Percentiles rank a stretch among this genome's conserved stretches.
These are phyloP conservation scores for Tubosaeta sp. DNA, from an alignment of 768 basidiomycete species.

Conservation along the genomic window DNA sequence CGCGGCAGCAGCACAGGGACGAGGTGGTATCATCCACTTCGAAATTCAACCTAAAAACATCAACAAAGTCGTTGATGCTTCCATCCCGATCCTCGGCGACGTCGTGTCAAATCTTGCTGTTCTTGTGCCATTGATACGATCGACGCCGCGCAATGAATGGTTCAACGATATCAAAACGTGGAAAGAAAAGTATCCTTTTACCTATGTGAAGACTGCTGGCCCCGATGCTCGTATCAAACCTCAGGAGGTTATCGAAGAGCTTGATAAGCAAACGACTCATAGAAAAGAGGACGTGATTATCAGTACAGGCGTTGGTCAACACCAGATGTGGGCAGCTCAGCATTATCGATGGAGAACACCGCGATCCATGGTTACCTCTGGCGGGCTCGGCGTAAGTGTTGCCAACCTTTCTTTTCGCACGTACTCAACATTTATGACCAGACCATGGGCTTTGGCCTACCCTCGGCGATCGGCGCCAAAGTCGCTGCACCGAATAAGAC, in stretches of 20 bases:
- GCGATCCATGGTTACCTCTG: constrained; percentile 84
- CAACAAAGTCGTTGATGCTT: constrained; percentile 97
- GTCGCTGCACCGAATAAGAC: constrained; percentile 91
- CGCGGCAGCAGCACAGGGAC: constrained; percentile 78
- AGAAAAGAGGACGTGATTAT: constrained; percentile 86
- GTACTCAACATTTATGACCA: constrained; percentile 25
- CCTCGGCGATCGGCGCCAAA: constrained; percentile 93
- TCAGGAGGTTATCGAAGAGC: constrained; percentile 93
- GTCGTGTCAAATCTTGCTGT: constrained; percentile 78
- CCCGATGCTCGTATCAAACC: constrained; percentile 81
- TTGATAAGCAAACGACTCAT: constrained; percentile 73
- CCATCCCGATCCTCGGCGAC: constrained; percentile 91
- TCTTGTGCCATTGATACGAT: constrained; percentile 75
- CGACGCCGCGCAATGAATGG: constrained; percentile 69
- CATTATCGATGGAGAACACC: constrained; percentile 89
- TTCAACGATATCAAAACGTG: constrained; percentile 75
- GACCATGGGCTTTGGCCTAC: constrained; percentile 99
- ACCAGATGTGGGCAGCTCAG: constrained; percentile 99
- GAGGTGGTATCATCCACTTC: constrained; percentile 98
- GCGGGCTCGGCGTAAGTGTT: constrained; percentile 82
- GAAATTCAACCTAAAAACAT: constrained; percentile 98
- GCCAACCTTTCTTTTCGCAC: not conserved
- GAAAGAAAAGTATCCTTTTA: constrained; percentile 91
- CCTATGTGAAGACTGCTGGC: constrained; percentile 58
- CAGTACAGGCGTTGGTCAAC: constrained; percentile 95